Base-by-base conservation (phyloP, 2,329 filamentous ascomycete species). In the Alternaria sp. region DNA sequence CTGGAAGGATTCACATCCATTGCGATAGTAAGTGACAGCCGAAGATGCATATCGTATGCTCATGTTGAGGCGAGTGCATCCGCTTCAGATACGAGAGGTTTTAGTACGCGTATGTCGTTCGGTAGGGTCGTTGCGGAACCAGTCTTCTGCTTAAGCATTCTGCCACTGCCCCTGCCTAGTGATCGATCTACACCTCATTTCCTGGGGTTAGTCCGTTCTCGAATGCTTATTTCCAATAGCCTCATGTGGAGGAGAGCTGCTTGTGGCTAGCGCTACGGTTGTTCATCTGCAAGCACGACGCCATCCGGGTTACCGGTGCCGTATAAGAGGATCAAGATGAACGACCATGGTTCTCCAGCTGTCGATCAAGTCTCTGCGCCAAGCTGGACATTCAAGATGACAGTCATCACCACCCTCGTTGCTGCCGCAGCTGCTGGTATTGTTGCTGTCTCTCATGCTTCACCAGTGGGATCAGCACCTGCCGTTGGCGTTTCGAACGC, bases 251-350 rank as follows among this genome's bases (percentile, higher is more conserved):
- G 51, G 56, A 51, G 30, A 50, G 26, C 70, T 67, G 59, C 51
- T 62, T 65, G 17, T 36, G 54, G 67, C 50, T 73, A 72, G 71
- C 45, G 54, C 30, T 28, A 61, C 59, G 58, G 61, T 59, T 67
- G 62, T 59, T 63, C 44, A 63, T 61, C 62, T 64, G 44, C 32
- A 19, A 63, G 58, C 44, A 54, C 57, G 50, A 66, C 61, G 62
- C 60, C 63, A 69, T 75, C 71, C 70, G 69, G 70, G 72, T 72
- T 67, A 28, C 74, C 71, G 73, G 74, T 56, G 64, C 11, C 51
- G 46, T 72, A 73, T 72, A 71, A 67, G 66, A 63, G 46, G 43
- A 51, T 17, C 21, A 44, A 30, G 13, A 59, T 46, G 60, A 36
- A 49, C 19, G 19, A 45, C 32, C 36, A 25, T 43, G 15, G 23